A percentile compares a stretch with the other conserved stretches of the same genome.
These are phyloP conservation scores for Neurospora intermedia DNA, from an alignment of 495 filamentous ascomycete genomes.

Conservation along the genomic window DNA sequence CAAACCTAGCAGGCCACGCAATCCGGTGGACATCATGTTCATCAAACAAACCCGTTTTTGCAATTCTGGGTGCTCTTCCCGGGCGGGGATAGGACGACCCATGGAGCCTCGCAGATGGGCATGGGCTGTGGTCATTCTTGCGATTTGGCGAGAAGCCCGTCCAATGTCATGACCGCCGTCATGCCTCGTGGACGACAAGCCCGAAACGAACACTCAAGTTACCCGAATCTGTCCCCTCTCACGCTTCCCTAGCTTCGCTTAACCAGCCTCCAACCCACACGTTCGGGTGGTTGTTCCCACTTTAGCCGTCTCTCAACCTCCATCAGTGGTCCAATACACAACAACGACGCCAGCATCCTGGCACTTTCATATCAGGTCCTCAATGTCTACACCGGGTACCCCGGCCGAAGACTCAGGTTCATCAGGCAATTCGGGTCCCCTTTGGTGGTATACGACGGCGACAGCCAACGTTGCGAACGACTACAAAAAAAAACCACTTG, in stretches of 20 bases:
- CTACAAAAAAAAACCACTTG: background rate
- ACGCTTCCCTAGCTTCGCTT: background rate
- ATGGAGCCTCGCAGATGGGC: background rate
- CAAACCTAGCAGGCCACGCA: background rate
- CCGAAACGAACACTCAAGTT: background rate
- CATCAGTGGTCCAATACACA: background rate
- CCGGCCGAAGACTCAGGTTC: background rate
- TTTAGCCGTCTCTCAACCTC: background rate
- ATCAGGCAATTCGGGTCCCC: background rate
- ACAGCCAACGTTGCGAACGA: background rate
- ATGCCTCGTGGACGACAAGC: background rate
- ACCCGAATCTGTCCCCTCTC: background rate
- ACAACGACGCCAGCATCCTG: background rate
- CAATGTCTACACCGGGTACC: background rate
- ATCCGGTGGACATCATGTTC: background rate
- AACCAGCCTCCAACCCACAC: background rate
- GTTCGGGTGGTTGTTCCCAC: background rate
- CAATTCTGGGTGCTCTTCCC: background rate
- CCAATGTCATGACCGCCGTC: background rate
- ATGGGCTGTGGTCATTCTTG: background rate
- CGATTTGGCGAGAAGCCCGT: background rate
- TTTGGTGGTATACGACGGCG: background rate
- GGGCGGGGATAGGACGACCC: background rate
- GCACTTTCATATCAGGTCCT: background rate
- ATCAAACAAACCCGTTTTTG: background rate